Base-by-base conservation (phyloP, 2,329 filamentous ascomycete genomes). In the Sporothrix mexicana region DNA sequence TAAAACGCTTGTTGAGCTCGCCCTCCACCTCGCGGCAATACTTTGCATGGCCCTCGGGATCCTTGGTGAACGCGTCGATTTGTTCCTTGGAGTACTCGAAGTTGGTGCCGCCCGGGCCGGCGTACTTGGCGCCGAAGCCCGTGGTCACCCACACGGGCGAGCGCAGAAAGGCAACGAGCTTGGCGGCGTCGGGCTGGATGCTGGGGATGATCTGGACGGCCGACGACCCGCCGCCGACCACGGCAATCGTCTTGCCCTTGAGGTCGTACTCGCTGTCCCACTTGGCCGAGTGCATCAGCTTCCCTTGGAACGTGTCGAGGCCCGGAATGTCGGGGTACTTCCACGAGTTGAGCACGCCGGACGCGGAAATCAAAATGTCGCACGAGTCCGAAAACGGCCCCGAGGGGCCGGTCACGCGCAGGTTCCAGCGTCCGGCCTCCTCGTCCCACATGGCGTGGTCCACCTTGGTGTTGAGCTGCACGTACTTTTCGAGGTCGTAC, bases 401-500 rank as follows among this genome's bases (percentile, higher is more conserved):
- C 2, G 72, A 53, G 45, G 77, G 76, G 51, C 77, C 76, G 4
- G 80, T 74, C 0, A 74, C 77, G 13, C 80, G 69, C 70, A 75
- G 73, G 71, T 53, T 41, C 64, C 84, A 86, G 3, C 80, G 76
- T 1, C 81, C 81, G 13, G 77, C 77, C 2, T 78, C 74, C 73
- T 85, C 84, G 70, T 85, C 78, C 85, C 85, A 87, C 0, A 70
- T 75, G 2, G 80, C 82, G 36, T 30, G 15, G 10, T 43, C 36
- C 23, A 73, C 72, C 13, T 9, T 57, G 47, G 51, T 51, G 45
- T 71, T 80, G 41, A 86, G 80, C 73, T 82, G 81, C 64, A 87
- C 80, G 73, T 84, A 84, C 64, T 82, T 80, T 47, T 83, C 78
- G 5, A 82, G 78, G 8, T 77, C 76, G 75, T 80, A 78, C 71